Percentiles rank a stretch among this genome's conserved stretches.
These are phyloP conservation scores for Botrytis fragariae DNA, from an alignment of 2,329 filamentous ascomycete species.

Conservation along the genomic window DNA sequence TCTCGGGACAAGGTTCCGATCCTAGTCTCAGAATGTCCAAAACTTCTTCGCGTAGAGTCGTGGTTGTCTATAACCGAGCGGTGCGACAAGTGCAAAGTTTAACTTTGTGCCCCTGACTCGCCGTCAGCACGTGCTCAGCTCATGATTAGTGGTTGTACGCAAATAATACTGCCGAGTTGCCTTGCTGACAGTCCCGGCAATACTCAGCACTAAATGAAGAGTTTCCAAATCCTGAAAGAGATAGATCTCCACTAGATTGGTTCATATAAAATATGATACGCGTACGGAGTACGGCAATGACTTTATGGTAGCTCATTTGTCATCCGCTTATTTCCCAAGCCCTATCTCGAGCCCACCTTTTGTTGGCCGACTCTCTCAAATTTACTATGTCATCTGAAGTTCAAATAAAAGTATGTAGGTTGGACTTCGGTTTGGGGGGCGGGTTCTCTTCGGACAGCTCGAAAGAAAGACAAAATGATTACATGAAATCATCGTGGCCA, in stretches of 20 bases:
- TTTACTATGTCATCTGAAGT: neutral
- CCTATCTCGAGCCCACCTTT: neutral
- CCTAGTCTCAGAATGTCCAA: slow-evolving; percentile 7
- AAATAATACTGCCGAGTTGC: neutral
- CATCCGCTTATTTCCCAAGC: neutral
- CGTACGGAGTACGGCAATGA: neutral
- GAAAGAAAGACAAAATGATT: neutral
- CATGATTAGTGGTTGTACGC: neutral
- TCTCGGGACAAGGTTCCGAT: slow-evolving; percentile 10
- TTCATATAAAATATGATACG: neutral
- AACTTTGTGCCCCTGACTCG: slow-evolving; percentile 3
- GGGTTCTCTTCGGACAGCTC: neutral
- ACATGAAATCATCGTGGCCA: neutral
- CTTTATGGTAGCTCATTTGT: neutral
- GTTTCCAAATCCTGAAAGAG: neutral
- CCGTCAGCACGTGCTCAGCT: neutral
- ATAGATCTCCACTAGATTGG: neutral
- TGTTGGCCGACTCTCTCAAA: neutral
- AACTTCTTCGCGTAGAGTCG: neutral
- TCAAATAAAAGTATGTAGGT: neutral
- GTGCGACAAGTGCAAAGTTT: slow-evolving; percentile 2
- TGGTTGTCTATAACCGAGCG: neutral
- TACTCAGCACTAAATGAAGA: neutral
- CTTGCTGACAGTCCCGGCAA: neutral
- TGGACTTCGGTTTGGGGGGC: slow-evolving; percentile 9